Conservation (phyloP, 192 early-diverging fungal species). For the Endogone sp. region DNA sequence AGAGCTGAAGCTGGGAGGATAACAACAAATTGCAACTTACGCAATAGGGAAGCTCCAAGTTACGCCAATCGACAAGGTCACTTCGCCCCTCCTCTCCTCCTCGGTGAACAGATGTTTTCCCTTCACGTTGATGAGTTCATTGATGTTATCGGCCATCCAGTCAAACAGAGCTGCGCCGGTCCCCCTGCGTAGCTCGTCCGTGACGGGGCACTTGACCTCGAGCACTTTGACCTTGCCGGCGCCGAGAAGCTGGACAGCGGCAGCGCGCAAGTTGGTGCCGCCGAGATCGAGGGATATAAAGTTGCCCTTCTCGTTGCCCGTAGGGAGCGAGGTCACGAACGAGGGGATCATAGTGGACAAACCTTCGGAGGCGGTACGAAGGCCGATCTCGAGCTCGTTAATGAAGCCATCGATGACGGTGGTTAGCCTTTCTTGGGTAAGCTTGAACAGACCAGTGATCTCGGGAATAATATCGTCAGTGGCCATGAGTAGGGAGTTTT, state of each 20-base stretch:
- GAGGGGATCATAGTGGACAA: slow-evolving; percentile 86
- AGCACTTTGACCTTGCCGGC: slow-evolving; percentile 58
- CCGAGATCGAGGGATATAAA: slow-evolving; percentile 93
- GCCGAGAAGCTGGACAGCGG: slow-evolving; percentile 78
- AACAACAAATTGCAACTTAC: slow-evolving; percentile 43
- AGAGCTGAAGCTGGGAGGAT: no score
- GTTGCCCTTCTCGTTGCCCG: slow-evolving; percentile 80
- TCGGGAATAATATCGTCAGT: slow-evolving; percentile 20
- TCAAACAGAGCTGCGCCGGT: slow-evolving; percentile 70
- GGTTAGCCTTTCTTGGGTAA: slow-evolving; percentile 16
- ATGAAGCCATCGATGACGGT: slow-evolving; percentile 31
- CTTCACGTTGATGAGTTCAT: slow-evolving; percentile 23
- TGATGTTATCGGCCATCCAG: slow-evolving; percentile 68
- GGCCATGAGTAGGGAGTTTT: background rate
- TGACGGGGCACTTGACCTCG: slow-evolving; percentile 68
- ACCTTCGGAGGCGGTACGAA: slow-evolving; percentile 38
- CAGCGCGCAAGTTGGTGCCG: slow-evolving; percentile 92
- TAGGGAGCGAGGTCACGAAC: slow-evolving; percentile 77
- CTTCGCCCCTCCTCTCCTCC: slow-evolving; percentile 22
- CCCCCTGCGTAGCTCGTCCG: slow-evolving; percentile 79
- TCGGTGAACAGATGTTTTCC: slow-evolving; percentile 20
- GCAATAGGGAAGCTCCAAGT: slow-evolving; percentile 83
- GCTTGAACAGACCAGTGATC: slow-evolving; percentile 18
- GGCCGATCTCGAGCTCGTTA: slow-evolving; percentile 26
- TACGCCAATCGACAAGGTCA: slow-evolving; percentile 53